Conservation (phyloP, 305 asterid genomes). For the Plantago lanceolata region DNA sequence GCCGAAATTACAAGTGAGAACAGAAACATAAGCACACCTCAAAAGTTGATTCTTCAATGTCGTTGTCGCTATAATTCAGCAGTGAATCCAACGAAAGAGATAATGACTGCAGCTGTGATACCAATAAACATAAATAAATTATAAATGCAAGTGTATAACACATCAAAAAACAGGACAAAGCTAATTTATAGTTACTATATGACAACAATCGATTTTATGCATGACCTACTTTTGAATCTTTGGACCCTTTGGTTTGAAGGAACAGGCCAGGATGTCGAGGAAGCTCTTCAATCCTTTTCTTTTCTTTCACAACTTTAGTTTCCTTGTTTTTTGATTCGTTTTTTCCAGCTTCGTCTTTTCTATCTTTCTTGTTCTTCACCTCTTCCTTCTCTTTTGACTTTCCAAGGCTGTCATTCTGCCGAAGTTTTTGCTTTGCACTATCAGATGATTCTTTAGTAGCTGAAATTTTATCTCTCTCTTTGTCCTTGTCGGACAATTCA, state of each 20-base stretch:
- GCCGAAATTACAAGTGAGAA: neutral
- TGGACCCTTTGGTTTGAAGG: conserved; percentile 71
- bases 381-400: conserved; percentile 46
- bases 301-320: conserved; percentile 47
- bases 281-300: conserved; percentile 59
- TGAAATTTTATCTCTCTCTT: conserved; percentile 35
- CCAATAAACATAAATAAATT: conserved; percentile 24
- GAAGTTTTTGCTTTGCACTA: conserved; percentile 28
- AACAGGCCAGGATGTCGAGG: conserved; percentile 91
- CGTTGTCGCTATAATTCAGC: conserved; percentile 78
- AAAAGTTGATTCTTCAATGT: conserved; percentile 76
- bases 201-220: neutral
- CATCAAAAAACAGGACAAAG: conserved; percentile 8
- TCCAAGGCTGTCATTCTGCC: conserved; percentile 35
- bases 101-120: conserved; percentile 62
- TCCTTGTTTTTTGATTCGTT: conserved; percentile 44
- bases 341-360: conserved; percentile 36
- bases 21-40: conserved; percentile 51
- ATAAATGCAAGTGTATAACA: conserved; percentile 1
- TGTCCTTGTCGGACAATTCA: conserved; percentile 25
- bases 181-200: neutral
- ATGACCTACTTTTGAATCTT: conserved; percentile 64
- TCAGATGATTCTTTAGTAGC: conserved; percentile 33
- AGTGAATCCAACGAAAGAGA: conserved; percentile 95
- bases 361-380: conserved; percentile 47